Evolutionary conservation across 768 basidiomycete genomes (phyloP), one percentile per base, ranked within the genome.

Genomic region (Saitozyma podzolica): DNA sequence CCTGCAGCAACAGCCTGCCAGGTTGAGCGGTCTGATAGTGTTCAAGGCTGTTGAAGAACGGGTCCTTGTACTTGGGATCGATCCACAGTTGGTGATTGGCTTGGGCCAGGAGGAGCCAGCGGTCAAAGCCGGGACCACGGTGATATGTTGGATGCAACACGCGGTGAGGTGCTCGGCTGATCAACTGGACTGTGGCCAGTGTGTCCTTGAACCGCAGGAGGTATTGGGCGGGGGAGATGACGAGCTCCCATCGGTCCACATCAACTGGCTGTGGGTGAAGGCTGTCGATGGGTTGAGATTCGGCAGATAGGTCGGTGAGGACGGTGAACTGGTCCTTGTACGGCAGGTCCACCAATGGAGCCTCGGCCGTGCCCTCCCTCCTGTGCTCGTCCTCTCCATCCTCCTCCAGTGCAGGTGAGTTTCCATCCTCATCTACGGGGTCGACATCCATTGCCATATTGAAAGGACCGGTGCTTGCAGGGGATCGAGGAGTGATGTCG

Each of bases 51-150:
- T 50, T 16, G 17, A 66, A 39, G 52, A 66, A 62, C 8, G 11
- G 29, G 16, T 41, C 65, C 29, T 58, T 62, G 56, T 47, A 54
- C 17, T 11, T 58, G 13, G 61, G 61, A 40, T 53, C 20, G 37
- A 66, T 45, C 61, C 61, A 66, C 7, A 66, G 42, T 54, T 66
- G 65, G 51, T 66, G 61, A 40, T 53, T 58, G 49, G 56, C 50
- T 37, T 61, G 2, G 17, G 50, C 65, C 6, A 63, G 43, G 13
- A 63, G 57, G 8, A 63, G 10, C 56, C 57, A 66, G 11, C 29
- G 9, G 41, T 55, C 47, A 55, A 58, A 62, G 8, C 14, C 60
- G 9, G 53, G 60, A 8, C 29, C 29, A 29, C 29, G 29, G 29
- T 29, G 29, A 29, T 29, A 29, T 29, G 29, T 29, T 29, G 29